These are phyloP conservation scores for Aspergillus panamensis DNA, from an alignment of 495 filamentous ascomycete species.

Conservation along the genomic window DNA sequence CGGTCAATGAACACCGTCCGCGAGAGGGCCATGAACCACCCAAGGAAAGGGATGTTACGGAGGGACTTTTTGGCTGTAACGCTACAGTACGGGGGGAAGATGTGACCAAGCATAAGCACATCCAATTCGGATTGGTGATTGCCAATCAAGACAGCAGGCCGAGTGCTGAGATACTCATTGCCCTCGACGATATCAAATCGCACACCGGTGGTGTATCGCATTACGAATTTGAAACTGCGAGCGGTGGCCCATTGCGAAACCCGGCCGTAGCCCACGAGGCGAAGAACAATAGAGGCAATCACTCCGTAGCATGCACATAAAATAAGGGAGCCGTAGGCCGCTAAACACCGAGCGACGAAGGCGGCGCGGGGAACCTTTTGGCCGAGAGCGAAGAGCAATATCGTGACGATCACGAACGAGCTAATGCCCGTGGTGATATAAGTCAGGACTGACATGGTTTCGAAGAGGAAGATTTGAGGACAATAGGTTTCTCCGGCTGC, in stretches of 20 bases:
- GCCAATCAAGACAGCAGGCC: conserved; percentile 85
- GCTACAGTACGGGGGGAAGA: conserved; percentile 88
- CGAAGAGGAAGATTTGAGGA: neutral
- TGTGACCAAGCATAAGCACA: conserved; percentile 78
- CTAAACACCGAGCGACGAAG: conserved; percentile 70
- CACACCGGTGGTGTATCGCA: conserved; percentile 74
- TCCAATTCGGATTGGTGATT: conserved; percentile 97
- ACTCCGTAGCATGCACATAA: conserved; percentile 74
- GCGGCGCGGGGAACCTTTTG: conserved; percentile 52
- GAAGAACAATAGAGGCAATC: conserved; percentile 65
- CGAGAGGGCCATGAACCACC: conserved; percentile 92
- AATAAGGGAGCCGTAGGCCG: conserved; percentile 63
- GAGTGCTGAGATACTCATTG: conserved; percentile 58
- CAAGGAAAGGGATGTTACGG: conserved; percentile 77
- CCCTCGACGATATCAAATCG: conserved; percentile 71
- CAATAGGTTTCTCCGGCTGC: neutral
- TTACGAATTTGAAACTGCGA: conserved; percentile 75
- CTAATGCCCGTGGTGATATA: conserved; percentile 50
- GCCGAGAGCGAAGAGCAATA: conserved; percentile 57
- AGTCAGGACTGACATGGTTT: conserved; percentile 41
- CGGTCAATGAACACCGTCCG: conserved; percentile 95
- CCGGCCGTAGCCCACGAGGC: conserved; percentile 64
- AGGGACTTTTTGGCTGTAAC: conserved; percentile 91
- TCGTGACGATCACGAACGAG: conserved; percentile 52
- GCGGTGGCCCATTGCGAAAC: conserved; percentile 83